A percentile compares a stretch with the other conserved stretches of the same genome.
Conservation (phyloP, 805 yeast species). For the Huiozyma naganishii region DNA sequence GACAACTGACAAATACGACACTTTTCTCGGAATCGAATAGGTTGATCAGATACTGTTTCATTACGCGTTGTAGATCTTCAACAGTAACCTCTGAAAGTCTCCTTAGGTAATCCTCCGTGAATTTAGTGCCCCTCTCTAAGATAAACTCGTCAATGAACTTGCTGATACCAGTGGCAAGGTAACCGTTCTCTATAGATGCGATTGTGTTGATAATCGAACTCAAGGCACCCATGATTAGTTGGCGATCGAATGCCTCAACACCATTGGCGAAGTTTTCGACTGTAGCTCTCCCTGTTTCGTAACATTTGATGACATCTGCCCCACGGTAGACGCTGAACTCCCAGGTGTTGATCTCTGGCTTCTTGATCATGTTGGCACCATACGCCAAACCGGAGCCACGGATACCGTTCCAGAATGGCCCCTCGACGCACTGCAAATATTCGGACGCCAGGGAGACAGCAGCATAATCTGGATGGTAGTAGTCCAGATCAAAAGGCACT, state of each 20-base stretch:
- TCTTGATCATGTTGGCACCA: conserved; percentile 58
- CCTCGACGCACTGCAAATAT: conserved; percentile 78
- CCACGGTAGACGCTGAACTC: conserved; percentile 68
- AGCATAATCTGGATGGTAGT: conserved; percentile 49
- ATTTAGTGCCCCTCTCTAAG: conserved; percentile 61
- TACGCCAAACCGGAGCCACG: conserved; percentile 93
- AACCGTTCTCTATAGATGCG: conserved; percentile 60
- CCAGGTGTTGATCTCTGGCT: conserved; percentile 57
- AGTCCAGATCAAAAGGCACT: conserved; percentile 38
- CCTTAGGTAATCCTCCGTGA: conserved; percentile 41
- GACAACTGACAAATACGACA: conserved; percentile 59
- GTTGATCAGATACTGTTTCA: conserved; percentile 51
- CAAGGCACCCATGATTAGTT: conserved; percentile 59
- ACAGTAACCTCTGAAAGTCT: conserved; percentile 42
- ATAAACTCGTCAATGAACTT: conserved; percentile 59
- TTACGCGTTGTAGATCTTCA: conserved; percentile 28
- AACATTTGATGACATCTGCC: conserved; percentile 60
- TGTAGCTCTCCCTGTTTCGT: conserved; percentile 51
- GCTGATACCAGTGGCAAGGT: conserved; percentile 50
- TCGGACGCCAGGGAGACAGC: conserved; percentile 65
- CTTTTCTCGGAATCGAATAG: conserved; percentile 51
- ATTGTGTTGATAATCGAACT: conserved; percentile 63
- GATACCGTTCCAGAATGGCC: conserved; percentile 94
- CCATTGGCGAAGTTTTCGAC: conserved; percentile 54
- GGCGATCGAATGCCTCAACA: conserved; percentile 39